These are phyloP conservation scores for Pseudofabraea citricarpa DNA, from an alignment of 2,329 filamentous ascomycete genomes.

Conservation along the genomic window DNA sequence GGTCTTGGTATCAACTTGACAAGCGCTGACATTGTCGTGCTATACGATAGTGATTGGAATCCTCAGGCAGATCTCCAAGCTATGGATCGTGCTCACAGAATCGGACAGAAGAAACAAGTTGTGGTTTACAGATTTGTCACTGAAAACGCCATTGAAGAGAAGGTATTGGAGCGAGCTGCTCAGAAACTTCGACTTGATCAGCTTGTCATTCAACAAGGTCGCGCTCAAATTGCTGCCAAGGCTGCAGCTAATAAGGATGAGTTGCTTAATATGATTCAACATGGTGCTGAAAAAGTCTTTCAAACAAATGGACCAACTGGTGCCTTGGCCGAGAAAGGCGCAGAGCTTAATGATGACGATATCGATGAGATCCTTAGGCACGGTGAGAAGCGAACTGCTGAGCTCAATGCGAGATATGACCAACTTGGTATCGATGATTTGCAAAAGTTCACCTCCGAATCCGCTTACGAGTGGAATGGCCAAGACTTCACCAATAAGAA, in stretches of 20 bases:
- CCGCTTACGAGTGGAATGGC: slow-evolving; percentile 98
- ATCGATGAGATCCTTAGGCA: slow-evolving; percentile 84
- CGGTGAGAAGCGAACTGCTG: slow-evolving; percentile 83
- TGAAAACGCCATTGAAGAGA: slow-evolving; percentile 97
- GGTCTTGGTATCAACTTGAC: slow-evolving; percentile 97
- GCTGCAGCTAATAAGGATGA: slow-evolving; percentile 94
- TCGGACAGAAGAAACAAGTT: slow-evolving; percentile 97
- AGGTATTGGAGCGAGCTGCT: slow-evolving; percentile 91
- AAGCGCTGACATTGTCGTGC: slow-evolving; percentile 87
- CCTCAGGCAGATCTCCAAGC: slow-evolving; percentile 97
- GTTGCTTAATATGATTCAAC: slow-evolving; percentile 95
- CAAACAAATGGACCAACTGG: slow-evolving; percentile 64
- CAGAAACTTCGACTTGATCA: slow-evolving; percentile 96
- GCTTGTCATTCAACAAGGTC: slow-evolving; percentile 95
- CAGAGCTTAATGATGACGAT: slow-evolving; percentile 75
- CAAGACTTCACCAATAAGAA: slow-evolving; percentile 90
- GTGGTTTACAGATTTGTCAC: slow-evolving; percentile 96
- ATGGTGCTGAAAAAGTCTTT: slow-evolving; percentile 95
- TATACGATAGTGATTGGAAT: slow-evolving; percentile 99
- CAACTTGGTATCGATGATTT: slow-evolving; percentile 95
- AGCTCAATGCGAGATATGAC: slow-evolving; percentile 91
- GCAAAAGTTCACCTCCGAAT: slow-evolving; percentile 96
- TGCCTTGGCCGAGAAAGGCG: slow-evolving; percentile 50
- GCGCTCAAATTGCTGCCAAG: slow-evolving; percentile 85
- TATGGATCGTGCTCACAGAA: slow-evolving; percentile 98